A percentile compares a stretch with the other conserved stretches of the same genome.
Conservation (phyloP, 2,329 filamentous ascomycete genomes). For the Trichophyton rubrum region DNA sequence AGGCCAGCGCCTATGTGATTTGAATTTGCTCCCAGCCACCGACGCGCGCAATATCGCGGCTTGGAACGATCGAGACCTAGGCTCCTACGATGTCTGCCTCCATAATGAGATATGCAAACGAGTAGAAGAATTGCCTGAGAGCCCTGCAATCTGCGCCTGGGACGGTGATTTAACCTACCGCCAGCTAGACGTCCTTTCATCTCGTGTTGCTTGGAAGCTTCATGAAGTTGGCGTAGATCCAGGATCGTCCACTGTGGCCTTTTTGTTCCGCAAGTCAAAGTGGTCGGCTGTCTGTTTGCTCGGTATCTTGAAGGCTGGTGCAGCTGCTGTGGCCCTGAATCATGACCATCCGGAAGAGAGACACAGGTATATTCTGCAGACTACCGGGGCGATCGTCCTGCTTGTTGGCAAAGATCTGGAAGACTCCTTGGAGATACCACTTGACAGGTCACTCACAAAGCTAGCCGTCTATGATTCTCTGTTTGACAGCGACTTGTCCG, state of each 20-base stretch:
- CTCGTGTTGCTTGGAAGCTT: conserved; percentile 23
- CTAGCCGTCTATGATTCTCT: background rate
- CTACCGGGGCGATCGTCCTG: conserved; percentile 1
- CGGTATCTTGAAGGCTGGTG: conserved; percentile 12
- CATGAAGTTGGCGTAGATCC: conserved; percentile 27
- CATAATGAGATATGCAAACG: conserved; percentile 21
- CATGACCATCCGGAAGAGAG: background rate
- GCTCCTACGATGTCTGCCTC: conserved; percentile 12
- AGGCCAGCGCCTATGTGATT: background rate
- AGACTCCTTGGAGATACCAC: background rate
- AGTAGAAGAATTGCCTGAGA: conserved; percentile 13
- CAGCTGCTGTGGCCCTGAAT: conserved; percentile 10
- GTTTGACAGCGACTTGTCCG: background rate
- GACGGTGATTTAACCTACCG: conserved; percentile 27
- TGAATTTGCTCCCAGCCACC: background rate
- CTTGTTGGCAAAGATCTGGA: conserved; percentile 5
- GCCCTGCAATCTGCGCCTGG: conserved; percentile 16
- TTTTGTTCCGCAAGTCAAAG: conserved; percentile 13
- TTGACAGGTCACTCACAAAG: background rate
- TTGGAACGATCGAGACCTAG: background rate
- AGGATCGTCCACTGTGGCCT: conserved; percentile 11
- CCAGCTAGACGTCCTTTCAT: conserved; percentile 28
- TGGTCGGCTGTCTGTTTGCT: conserved; percentile 10
- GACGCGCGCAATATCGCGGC: background rate
- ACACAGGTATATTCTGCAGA: conserved; percentile 2